Percentiles rank a stretch among this genome's conserved stretches.
phyloP scores from a whole-genome alignment of 106 monocot species.

The Amphibolis antarctica region DNA sequence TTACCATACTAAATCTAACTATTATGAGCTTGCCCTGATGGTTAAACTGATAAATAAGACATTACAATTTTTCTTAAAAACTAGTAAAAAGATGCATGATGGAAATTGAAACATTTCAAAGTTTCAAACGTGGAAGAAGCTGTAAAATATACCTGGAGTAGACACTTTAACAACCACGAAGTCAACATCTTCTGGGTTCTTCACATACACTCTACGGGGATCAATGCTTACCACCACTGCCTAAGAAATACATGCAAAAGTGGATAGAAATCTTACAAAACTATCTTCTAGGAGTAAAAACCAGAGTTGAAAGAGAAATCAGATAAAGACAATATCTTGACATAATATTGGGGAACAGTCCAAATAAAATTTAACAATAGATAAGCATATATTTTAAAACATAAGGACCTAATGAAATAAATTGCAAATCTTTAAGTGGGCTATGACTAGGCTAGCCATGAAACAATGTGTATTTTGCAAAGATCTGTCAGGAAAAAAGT shows the following conservation, averaged over 20 bases:
- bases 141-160: constrained; percentile 39
- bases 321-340: background rate
- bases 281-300: background rate
- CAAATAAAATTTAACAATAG: background rate
- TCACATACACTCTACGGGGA: constrained; percentile 73
- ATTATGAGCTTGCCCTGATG: background rate
- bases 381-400: background rate
- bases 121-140: background rate
- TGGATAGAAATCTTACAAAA: background rate
- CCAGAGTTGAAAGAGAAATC: background rate
- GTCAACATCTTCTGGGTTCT: constrained; percentile 65
- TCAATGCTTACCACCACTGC: constrained; percentile 98
- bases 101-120: no score
- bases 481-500: no score
- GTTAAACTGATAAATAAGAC: background rate
- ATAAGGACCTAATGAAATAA: no score
- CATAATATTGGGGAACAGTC: background rate
- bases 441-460: no score
- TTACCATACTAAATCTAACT: background rate
- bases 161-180: constrained; percentile 60
- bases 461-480: no score
- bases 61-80: background rate
- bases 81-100: no score
- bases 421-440: no score
- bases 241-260: constrained; percentile 18